Base-by-base conservation (phyloP, 306 rosid genomes). In the Pyrus pyrifolia region DNA sequence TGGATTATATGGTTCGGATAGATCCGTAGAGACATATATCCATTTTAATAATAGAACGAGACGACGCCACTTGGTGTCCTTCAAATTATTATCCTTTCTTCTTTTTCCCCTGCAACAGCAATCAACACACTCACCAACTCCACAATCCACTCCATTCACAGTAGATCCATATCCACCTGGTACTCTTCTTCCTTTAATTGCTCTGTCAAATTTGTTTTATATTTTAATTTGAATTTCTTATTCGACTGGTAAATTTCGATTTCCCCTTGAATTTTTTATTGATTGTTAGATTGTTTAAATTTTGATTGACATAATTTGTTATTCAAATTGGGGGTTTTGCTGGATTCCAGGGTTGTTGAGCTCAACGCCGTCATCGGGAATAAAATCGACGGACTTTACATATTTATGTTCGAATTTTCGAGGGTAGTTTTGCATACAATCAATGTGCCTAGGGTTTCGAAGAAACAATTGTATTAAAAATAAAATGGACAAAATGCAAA, bases 21-120 rank as follows among this genome's bases (percentile, higher is more conserved):
- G 2, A 38, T 38, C 2, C 0, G 2, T 2, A 38, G 2, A 38
- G 10, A 38, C 42, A 7, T 0, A 38, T 6, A 35, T 38, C 10
- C 42, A 0, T 38, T 38, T 7, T 35, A 35, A 35, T 35, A 35
- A 2, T 6, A 1, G 8, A 35, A 7, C 40, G 9, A 6, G 40
- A 35, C 9, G 9, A 35, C 9, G 40, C 40, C 9, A 2, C 40
- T 35, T 35, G 8, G 40, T 35, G 40, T 35, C 40, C 9, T 35
- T 0, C 40, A 35, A 35, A 35, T 6, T 35, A 35, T 35, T 35
- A 35, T 35, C 7, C 40, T 35, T 2, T 6, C 40, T 35, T 35
- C 40, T 7, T 40, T 49, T 49, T 49, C 8, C 55, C 13, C 52
- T 12, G 4, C 52, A 12, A 46, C 2, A 4, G 2, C 53, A 46